phyloP scores from a whole-genome alignment of 2,329 filamentous ascomycete species.

The Penicillium rolfsii region DNA sequence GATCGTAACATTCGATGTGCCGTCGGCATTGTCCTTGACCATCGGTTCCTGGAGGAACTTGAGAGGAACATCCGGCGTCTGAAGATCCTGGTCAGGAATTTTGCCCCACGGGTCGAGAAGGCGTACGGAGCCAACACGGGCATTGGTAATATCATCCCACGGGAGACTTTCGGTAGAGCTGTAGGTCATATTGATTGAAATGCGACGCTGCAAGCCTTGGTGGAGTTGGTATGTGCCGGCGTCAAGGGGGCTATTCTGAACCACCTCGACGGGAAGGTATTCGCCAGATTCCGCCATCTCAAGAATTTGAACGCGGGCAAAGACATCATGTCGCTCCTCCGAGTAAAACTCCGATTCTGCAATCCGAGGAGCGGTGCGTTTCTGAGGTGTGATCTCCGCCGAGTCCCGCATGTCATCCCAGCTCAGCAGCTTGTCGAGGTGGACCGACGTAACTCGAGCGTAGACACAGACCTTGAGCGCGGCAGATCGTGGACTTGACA shows the following conservation, averaged over 20 bases:
- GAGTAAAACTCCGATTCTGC: constrained; percentile 91
- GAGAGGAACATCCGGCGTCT: constrained; percentile 73
- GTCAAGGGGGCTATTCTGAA: constrained; percentile 82
- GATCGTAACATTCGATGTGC: constrained; percentile 82
- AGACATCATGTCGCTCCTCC: constrained; percentile 91
- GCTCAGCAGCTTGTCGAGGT: constrained; percentile 93
- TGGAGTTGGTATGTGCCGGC: constrained; percentile 92
- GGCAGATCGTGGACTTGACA: constrained; percentile 73
- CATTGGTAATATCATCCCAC: constrained; percentile 78
- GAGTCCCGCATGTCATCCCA: constrained; percentile 98
- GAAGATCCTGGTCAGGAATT: constrained; percentile 74
- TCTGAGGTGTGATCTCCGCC: constrained; percentile 58
- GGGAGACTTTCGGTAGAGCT: constrained; percentile 85
- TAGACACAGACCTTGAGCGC: constrained; percentile 87
- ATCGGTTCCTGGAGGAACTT: constrained; percentile 77
- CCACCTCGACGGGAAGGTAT: constrained; percentile 89
- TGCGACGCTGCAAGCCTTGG: constrained; percentile 86
- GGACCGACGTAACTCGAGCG: constrained; percentile 86
- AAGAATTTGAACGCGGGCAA: constrained; percentile 83
- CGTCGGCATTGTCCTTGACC: constrained; percentile 84
- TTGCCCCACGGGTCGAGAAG: constrained; percentile 85
- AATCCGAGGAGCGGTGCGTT: constrained; percentile 68
- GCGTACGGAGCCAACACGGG: constrained; percentile 79
- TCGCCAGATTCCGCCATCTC: constrained; percentile 90
- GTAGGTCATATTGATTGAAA: constrained; percentile 86